Percentiles rank a stretch among this genome's conserved stretches.
phyloP scores from a whole-genome alignment of 2,329 filamentous ascomycete species.

The Fusarium piperis region DNA sequence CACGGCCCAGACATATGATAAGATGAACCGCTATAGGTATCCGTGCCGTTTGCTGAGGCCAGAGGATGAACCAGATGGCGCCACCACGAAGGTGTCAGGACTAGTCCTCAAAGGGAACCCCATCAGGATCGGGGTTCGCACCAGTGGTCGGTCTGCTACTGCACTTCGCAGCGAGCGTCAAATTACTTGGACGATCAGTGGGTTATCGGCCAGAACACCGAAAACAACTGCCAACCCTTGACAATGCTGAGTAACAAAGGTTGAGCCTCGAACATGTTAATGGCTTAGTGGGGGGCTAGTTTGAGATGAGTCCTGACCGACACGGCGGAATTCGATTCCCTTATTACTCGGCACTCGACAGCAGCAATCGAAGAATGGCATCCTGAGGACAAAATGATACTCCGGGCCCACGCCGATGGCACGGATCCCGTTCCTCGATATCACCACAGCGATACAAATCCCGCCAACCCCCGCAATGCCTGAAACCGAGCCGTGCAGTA shows the following conservation, averaged over 20 bases:
- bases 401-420: constrained; percentile 8
- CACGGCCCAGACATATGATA: constrained; percentile 7
- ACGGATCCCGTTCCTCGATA: constrained; percentile 20
- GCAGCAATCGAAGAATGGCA: background rate
- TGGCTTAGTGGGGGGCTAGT: background rate
- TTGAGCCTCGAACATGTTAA: background rate
- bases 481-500: constrained; percentile 29
- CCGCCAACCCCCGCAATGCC: constrained; percentile 23
- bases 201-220: background rate
- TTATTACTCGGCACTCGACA: background rate
- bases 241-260: background rate
- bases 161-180: background rate
- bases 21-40: constrained; percentile 21
- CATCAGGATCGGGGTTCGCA: background rate
- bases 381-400: constrained; percentile 2
- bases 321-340: background rate
- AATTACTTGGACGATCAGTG: constrained; percentile 5
- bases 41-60: constrained; percentile 13
- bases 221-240: background rate
- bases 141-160: background rate
- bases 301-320: background rate
- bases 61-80: constrained; percentile 31
- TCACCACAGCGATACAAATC: constrained; percentile 14
- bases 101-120: constrained; percentile 16
- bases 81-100: constrained; percentile 14